A percentile compares a stretch with the other conserved stretches of the same genome.
Evolutionary conservation across 768 basidiomycete genomes (phyloP).

Genomic region (Daedaleopsis nitida): DNA sequence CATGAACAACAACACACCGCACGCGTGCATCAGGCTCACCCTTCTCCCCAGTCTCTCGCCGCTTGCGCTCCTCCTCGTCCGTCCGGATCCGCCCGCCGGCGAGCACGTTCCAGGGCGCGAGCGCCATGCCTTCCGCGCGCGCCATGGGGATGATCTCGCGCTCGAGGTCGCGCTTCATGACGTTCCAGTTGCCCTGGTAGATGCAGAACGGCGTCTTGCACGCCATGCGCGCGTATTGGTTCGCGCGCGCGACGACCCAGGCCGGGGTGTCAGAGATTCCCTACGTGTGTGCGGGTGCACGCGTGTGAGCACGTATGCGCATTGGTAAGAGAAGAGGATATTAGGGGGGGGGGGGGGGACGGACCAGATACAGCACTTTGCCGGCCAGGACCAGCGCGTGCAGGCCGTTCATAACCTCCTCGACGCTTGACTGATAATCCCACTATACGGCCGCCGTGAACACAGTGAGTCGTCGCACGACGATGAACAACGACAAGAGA

Average conservation of each 20-base stretch:
- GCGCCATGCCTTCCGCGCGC: slow-evolving; percentile 26
- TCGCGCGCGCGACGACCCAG: slow-evolving; percentile 36
- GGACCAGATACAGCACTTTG: slow-evolving; percentile 42
- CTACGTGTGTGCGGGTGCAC: neutral
- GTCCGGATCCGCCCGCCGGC: slow-evolving; percentile 40
- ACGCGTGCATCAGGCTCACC: slow-evolving; percentile 19
- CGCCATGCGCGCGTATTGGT: slow-evolving; percentile 38
- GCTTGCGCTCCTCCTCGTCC: slow-evolving; percentile 35
- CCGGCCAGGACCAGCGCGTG: slow-evolving; percentile 52
- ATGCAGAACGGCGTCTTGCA: slow-evolving; percentile 42
- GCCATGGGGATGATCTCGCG: slow-evolving; percentile 40
- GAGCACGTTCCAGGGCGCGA: slow-evolving; percentile 42
- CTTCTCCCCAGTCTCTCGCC: slow-evolving; percentile 28
- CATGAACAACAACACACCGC: no score
- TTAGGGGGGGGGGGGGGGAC: neutral
- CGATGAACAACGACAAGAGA: no score
- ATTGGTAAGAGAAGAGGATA: neutral
- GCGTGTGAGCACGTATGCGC: neutral
- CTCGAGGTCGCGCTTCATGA: slow-evolving; percentile 39
- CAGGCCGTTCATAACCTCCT: slow-evolving; percentile 57
- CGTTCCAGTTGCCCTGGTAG: slow-evolving; percentile 38
- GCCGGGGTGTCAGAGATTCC: slow-evolving; percentile 33
- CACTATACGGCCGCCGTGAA: slow-evolving; percentile 26
- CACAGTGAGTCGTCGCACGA: no score
- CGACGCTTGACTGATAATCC: slow-evolving; percentile 53